phyloP scores from a whole-genome alignment of 257 asterid species.

The Solanum commersonii region DNA sequence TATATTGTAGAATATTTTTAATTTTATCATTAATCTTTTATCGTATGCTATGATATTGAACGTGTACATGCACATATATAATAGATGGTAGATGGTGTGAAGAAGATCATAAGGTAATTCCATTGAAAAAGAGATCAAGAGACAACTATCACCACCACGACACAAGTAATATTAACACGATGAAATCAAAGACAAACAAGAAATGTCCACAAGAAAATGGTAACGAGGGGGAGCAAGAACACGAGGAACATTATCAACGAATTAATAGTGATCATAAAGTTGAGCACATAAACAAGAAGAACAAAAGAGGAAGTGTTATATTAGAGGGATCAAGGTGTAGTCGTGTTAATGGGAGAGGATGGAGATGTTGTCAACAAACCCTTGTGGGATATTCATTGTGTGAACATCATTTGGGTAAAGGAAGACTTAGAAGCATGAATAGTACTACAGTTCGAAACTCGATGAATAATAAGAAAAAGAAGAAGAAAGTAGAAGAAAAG shows the following conservation, averaged over 20 bases:
- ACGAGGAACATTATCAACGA: background rate
- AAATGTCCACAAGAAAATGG: constrained; percentile 19
- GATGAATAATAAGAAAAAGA: background rate
- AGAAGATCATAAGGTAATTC: constrained; percentile 28
- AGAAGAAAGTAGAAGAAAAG: background rate
- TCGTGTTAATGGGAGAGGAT: constrained; percentile 76
- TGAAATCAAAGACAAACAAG: constrained; percentile 58
- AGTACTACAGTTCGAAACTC: constrained; percentile 6
- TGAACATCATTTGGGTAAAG: constrained; percentile 74
- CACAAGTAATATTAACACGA: background rate
- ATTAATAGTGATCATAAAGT: background rate
- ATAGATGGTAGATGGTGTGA: constrained; percentile 11
- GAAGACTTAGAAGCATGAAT: constrained; percentile 40
- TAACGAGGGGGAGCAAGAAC: background rate
- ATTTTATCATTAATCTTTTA: background rate
- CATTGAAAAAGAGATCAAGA: constrained; percentile 45
- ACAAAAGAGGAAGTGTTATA: constrained; percentile 39
- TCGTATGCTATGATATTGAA: background rate
- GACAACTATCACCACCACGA: background rate
- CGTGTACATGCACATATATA: background rate
- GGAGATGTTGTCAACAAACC: constrained; percentile 73
- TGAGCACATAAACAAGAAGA: constrained; percentile 11
- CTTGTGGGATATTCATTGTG: constrained; percentile 67
- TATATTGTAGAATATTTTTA: background rate
- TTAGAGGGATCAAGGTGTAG: constrained; percentile 78